phyloP scores from a whole-genome alignment of 106 monocot species.

The Apostasia shenzhenica region DNA sequence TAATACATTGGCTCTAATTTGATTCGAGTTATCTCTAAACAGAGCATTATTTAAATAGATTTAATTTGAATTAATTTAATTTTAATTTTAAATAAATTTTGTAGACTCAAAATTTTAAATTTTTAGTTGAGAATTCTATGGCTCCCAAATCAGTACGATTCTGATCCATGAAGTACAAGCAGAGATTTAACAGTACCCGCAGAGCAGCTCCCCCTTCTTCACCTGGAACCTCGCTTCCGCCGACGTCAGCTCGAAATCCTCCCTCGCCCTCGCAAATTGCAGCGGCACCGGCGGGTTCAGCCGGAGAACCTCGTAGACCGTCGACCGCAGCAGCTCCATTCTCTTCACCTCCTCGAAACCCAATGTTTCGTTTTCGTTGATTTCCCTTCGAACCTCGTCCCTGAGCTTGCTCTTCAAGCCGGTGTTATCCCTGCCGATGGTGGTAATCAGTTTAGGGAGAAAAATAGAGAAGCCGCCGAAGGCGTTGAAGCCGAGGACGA shows the following conservation, averaged over 20 bases:
- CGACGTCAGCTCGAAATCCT: constrained; percentile 38
- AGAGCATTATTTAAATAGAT: too few relatives aligned
- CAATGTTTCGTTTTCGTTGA: constrained; percentile 4
- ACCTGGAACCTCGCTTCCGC: constrained; percentile 36
- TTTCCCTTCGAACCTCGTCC: constrained; percentile 34
- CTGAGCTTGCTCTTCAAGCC: constrained; percentile 26
- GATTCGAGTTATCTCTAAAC: too few relatives aligned
- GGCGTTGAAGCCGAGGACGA: constrained; percentile 75
- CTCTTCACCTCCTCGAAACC: constrained; percentile 28
- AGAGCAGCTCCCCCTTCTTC: constrained; percentile 56
- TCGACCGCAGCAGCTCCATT: constrained; percentile 62
- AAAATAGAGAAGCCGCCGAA: constrained; percentile 81
- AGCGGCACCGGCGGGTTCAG: constrained; percentile 65
- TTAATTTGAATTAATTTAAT: too few relatives aligned
- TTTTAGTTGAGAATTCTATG: too few relatives aligned
- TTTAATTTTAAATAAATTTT: too few relatives aligned
- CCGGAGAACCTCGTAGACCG: constrained; percentile 65
- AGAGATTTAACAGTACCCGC: constrained; percentile 28
- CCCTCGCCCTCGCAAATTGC: constrained; percentile 58
- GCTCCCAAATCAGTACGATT: too few relatives aligned
- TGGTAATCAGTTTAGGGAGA: constrained; percentile 33
- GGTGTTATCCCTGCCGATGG: constrained; percentile 30
- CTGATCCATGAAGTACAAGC: too few relatives aligned
- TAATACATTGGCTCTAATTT: too few relatives aligned
- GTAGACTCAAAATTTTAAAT: too few relatives aligned